A percentile compares a stretch with the other conserved stretches of the same genome.
Evolutionary conservation across 129 eudicot species (phyloP).

Genomic region (Sambucus nigra): DNA sequence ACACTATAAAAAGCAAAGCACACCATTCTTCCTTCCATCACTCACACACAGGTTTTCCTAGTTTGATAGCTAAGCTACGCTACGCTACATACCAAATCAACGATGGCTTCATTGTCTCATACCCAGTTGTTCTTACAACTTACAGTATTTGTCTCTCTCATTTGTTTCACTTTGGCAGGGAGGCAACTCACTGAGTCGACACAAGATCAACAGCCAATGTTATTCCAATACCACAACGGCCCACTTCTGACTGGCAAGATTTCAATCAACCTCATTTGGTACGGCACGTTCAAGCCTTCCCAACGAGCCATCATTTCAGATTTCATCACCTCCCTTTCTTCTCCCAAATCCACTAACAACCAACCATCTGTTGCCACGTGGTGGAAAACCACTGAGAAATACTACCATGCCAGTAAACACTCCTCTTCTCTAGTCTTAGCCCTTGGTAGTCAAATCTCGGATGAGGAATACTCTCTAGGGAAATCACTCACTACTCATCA

Average conservation of each 20-base stretch:
- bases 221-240: constrained; percentile 37
- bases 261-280: constrained; percentile 38
- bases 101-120: background rate
- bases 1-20: background rate
- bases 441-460: constrained; percentile 33
- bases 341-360: background rate
- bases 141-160: constrained; percentile 7
- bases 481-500: constrained; percentile 28
- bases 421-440: background rate
- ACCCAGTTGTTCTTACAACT: background rate
- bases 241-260: constrained; percentile 28
- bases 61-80: too few species aligned
- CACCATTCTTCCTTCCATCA: background rate
- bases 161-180: constrained; percentile 15
- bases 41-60: too few species aligned
- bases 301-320: constrained; percentile 34
- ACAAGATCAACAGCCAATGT: constrained; percentile 4
- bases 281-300: constrained; percentile 32
- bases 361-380: constrained; percentile 49
- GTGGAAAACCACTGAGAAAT: constrained; percentile 35
- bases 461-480: constrained; percentile 29
- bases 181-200: constrained; percentile 26
- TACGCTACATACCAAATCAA: too few species aligned
- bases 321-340: constrained; percentile 29
- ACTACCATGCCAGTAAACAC: constrained; percentile 18